Evolutionary conservation across 202 grass and related monocot species (phyloP), one percentile per base, ranked within the genome.

Genomic region (Zoysia matrella): DNA sequence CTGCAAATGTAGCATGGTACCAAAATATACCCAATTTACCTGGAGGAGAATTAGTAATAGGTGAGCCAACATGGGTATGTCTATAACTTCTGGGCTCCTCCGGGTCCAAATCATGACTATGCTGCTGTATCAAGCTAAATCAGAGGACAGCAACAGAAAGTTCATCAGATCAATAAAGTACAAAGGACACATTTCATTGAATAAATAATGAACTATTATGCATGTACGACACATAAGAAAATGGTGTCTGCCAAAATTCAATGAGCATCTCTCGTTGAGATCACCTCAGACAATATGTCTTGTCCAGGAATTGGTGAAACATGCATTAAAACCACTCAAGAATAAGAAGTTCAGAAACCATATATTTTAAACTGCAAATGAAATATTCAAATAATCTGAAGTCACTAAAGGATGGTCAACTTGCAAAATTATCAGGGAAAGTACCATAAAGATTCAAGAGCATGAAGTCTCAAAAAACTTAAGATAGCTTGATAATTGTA

Each of bases 111-210:
- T 99, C 96, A 90, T 90, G 83, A 80, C 86, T 90, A 76, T 92
- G 48, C 39, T 90, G 89, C 50, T 99, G 93, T 81, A 99, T 93
- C 81, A 99, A 87, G 74, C 96, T 99, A 83, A 83, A 88, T 86
- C 62, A 78, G 64, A 63, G 74, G 30, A 77, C 63, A 49, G 71
- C 56, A 74, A 52, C 8, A 83, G 11, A 76, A 70, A 66, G 72
- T 12, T n/a, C 60, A 77, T 50, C 60, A 76, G 67, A 56, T 86
- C 14, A 88, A 55, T 52, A 72, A 18, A 61, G 0, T 12, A 30
- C 49, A 54, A 51, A 8, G 69, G 62, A 72, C 53, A 82, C 39
- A 48, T 52, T 58, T 42, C 9, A 42, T 43, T 49, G 51, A 67
- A 46, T 48, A 68, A 69, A 47, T 49, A 39, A 74, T 22, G 64